Percentiles rank a stretch among this genome's conserved stretches.
phyloP scores from a whole-genome alignment of 106 monocot species.

The Hemerocallis citrina region DNA sequence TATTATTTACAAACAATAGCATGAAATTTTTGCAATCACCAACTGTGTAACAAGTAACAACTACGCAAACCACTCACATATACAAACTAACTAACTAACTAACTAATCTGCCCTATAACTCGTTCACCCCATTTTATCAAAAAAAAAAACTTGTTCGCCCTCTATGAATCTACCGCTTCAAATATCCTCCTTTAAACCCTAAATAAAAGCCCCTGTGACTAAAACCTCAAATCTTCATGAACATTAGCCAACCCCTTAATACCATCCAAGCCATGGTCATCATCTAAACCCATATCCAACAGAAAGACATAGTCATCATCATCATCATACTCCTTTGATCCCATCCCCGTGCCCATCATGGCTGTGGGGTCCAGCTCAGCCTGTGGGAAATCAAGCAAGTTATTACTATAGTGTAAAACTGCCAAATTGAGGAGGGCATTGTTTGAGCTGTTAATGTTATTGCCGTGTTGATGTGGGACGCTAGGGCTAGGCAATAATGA shows the following conservation, averaged over 20 bases:
- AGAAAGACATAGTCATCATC: conserved; percentile 4
- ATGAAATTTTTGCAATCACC: too few species aligned
- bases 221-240: too few species aligned
- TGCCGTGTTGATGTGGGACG: neutral
- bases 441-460: neutral
- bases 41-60: too few species aligned
- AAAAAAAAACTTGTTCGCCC: too few species aligned
- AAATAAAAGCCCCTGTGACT: too few species aligned
- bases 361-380: neutral
- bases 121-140: too few species aligned
- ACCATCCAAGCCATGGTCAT: neutral
- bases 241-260: neutral
- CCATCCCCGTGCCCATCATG: conserved; percentile 6
- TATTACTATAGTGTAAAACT: conserved; percentile 10
- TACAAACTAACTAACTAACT: too few species aligned
- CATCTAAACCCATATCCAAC: conserved; percentile 1
- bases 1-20: too few species aligned
- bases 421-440: conserved; percentile 5
- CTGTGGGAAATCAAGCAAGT: conserved; percentile 14
- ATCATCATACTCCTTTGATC: neutral
- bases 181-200: too few species aligned
- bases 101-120: too few species aligned
- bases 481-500: neutral
- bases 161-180: too few species aligned
- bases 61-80: too few species aligned